phyloP scores from a whole-genome alignment of 768 basidiomycete species.

The Naganishia vaughanmartiniae region DNA sequence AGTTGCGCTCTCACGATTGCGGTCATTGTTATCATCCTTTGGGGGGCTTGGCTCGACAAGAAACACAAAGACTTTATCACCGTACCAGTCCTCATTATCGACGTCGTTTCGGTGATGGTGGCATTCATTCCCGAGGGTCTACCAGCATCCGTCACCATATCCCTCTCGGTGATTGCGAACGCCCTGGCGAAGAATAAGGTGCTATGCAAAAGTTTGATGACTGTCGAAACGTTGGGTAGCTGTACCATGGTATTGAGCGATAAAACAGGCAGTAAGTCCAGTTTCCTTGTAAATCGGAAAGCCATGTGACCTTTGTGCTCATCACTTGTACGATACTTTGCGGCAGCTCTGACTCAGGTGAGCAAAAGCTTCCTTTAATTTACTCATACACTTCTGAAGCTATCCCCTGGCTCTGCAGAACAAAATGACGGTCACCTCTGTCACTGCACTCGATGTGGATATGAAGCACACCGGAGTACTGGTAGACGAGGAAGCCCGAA shows the following conservation, averaged over 20 bases:
- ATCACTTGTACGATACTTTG: neutral
- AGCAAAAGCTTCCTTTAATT: neutral
- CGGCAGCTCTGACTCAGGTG: conserved; percentile 54
- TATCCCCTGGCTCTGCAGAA: conserved; percentile 56
- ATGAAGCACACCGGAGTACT: conserved; percentile 31
- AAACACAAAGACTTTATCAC: conserved; percentile 55
- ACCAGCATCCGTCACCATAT: conserved; percentile 56
- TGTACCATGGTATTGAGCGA: conserved; percentile 63
- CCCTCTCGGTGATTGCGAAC: conserved; percentile 57
- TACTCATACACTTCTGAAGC: neutral
- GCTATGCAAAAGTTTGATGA: conserved; percentile 62
- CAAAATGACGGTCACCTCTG: conserved; percentile 61
- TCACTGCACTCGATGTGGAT: conserved; percentile 52
- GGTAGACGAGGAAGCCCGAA: conserved; percentile 37
- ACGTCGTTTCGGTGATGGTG: conserved; percentile 60
- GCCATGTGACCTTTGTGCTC: too few relatives aligned
- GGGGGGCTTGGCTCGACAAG: conserved; percentile 53
- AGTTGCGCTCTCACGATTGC: conserved; percentile 56
- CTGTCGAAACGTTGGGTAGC: conserved; percentile 66
- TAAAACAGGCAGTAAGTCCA: conserved; percentile 53
- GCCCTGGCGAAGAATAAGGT: conserved; percentile 60
- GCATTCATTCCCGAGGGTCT: conserved; percentile 56
- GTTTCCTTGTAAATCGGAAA: too few relatives aligned
- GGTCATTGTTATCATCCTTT: conserved; percentile 58
- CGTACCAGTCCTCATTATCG: conserved; percentile 59